Conservation (phyloP, 352 stramenopile genomes). For the Globisporangium canariense region DNA sequence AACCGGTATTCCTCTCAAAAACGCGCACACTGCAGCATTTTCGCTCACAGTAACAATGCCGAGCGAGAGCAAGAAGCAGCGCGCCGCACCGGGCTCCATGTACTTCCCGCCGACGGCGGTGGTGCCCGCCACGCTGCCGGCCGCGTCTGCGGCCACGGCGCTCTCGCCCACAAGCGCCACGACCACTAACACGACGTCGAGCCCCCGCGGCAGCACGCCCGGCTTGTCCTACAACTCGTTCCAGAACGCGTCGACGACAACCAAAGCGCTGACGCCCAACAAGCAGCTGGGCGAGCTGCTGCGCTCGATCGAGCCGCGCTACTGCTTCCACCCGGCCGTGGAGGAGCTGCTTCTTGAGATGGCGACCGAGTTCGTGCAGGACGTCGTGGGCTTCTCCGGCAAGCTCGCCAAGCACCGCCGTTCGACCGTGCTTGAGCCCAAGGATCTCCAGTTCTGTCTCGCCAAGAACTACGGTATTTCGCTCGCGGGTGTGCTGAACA, state of each 20-base stretch:
- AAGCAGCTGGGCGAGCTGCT: slow-evolving; percentile 65
- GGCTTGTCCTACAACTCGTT: slow-evolving; percentile 39
- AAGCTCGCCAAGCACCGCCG: slow-evolving; percentile 72
- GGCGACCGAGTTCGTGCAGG: slow-evolving; percentile 73
- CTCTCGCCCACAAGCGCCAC: slow-evolving; percentile 13
- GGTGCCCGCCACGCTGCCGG: slow-evolving; percentile 11
- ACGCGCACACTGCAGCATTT: too few species aligned
- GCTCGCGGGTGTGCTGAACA: slow-evolving; percentile 52
- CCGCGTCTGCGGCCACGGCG: background rate
- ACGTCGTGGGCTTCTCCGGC: slow-evolving; percentile 67
- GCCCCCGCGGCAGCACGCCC: slow-evolving; percentile 15
- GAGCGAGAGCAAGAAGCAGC: slow-evolving; percentile 39
- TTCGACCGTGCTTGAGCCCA: slow-evolving; percentile 65
- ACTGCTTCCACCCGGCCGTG: slow-evolving; percentile 69
- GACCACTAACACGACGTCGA: slow-evolving; percentile 19
- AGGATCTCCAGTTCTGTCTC: slow-evolving; percentile 78
- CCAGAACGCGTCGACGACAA: slow-evolving; percentile 34
- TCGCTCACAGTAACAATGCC: slow-evolving; percentile 17
- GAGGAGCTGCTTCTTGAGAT: slow-evolving; percentile 83
- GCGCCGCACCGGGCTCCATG: slow-evolving; percentile 37
- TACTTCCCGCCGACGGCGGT: slow-evolving; percentile 34
- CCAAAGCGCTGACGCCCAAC: slow-evolving; percentile 62
- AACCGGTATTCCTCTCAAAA: too few species aligned
- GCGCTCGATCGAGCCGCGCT: slow-evolving; percentile 68
- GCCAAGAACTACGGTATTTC: slow-evolving; percentile 87